Base-by-base conservation (phyloP, 805 yeast species). In the Candida orba region DNA sequence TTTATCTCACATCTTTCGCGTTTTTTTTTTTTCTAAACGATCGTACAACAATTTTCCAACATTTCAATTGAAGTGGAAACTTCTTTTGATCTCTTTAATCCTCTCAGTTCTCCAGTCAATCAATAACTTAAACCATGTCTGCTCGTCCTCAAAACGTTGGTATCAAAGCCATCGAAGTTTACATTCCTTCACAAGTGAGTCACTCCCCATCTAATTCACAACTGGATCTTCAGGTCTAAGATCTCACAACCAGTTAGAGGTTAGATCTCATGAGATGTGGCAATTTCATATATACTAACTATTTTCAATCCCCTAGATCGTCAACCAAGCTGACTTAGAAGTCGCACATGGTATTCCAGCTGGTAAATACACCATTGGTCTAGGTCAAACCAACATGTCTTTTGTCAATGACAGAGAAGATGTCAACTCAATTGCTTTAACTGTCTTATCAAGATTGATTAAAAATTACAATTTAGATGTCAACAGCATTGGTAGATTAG, bases 311-410 rank as follows among this genome's bases (percentile, higher is more conserved):
- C n/a, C n/a, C 22, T 30, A 72, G 72, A 80, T 71, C 56, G 97
- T 93, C 49, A 83, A 77, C 72, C 98, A 93, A 71, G 70, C 81
- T 39, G 98, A 87, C 44, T 72, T 93, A 53, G 99, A 93, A 67
- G 69, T 74, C 52, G 79, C 69, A 57, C 95, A 90, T 63, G 86
- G 84, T 45, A 90, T 91, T 49, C 78, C 98, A 20, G 71, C 84
- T 43, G 99, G 99, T 48, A 93, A 93, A 67, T 93, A 89, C 76
- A 93, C 99, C 62, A 91, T 93, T 66, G 99, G 99, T 40, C 76
- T 93, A 48, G 99, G 99, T 52, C 99, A 93, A 73, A 91, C 96
- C 59, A 88, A 89, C 68, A 93, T 93, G 99, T 78, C 95, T 17
- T 93, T 87, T 59, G 98, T 93, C 53, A 84, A 91, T 64, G 99